These are phyloP conservation scores for Crithidia mellificae DNA, from an alignment of 208 protist species.

Conservation along the genomic window DNA sequence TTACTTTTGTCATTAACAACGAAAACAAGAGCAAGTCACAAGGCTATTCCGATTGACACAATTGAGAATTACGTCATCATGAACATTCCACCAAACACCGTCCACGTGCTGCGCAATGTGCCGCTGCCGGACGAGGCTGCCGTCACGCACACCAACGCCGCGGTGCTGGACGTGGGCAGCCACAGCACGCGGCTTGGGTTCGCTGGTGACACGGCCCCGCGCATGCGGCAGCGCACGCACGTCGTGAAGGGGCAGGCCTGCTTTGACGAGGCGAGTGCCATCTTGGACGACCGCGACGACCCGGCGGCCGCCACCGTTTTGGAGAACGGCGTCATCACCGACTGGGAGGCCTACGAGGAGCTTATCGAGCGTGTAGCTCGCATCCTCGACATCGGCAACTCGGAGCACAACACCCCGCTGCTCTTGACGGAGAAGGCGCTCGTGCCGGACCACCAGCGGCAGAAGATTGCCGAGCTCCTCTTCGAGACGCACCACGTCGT, in stretches of 20 bases:
- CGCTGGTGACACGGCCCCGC: conserved; percentile 83
- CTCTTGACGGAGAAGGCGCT: conserved; percentile 90
- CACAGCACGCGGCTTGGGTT: conserved; percentile 85
- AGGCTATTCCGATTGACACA: too few relatives aligned
- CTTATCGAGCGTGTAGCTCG: conserved; percentile 73
- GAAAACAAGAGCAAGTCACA: too few relatives aligned
- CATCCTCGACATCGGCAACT: conserved; percentile 57
- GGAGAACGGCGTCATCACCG: conserved; percentile 58
- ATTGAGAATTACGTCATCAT: too few relatives aligned
- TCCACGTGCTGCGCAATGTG: conserved; percentile 82
- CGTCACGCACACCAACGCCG: conserved; percentile 72
- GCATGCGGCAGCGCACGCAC: conserved; percentile 74
- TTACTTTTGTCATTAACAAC: background rate
- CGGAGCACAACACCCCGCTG: conserved; percentile 73
- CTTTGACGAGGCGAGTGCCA: conserved; percentile 60
- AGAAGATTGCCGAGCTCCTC: conserved; percentile 86
- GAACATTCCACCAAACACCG: conserved; percentile 85
- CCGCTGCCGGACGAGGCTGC: conserved; percentile 89
- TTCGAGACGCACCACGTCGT: conserved; percentile 82
- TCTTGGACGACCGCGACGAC: conserved; percentile 21
- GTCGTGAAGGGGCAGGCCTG: conserved; percentile 38
- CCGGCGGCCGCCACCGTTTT: conserved; percentile 37
- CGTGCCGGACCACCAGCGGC: conserved; percentile 77
- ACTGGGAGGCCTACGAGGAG: conserved; percentile 90
- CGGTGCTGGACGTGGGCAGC: conserved; percentile 86